Percentiles rank a stretch among this genome's conserved stretches.
Evolutionary conservation across 345 rosid species (phyloP).

Genomic region (Citrus sinensis): DVS_A1.0 CM039167.1:8795001-8795500

Average conservation of each 20-base stretch:
- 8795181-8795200: not conserved
- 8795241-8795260: not conserved
- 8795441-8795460: conserved; percentile 90
- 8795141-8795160: not conserved
- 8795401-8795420: conserved; percentile 99
- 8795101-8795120: conserved; percentile 19
- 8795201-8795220: not conserved
- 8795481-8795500: conserved; percentile 99
- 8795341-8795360: conserved; percentile 85
- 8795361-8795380: conserved; percentile 98
- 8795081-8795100: conserved; percentile 68
- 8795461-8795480: conserved; percentile 96
- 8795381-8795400: conserved; percentile 97
- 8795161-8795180: not conserved
- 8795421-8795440: conserved; percentile 99
- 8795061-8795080: conserved; percentile 98
- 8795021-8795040: conserved; percentile 95
- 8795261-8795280: not conserved
- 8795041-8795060: conserved; percentile 97
- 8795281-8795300: not conserved
- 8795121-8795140: not conserved
- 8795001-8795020: conserved; percentile 99
- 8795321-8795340: conserved; percentile 1
- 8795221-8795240: not conserved
- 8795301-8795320: not conserved